Percentiles rank a stretch among this genome's conserved stretches.
Conservation (phyloP, 768 basidiomycete genomes). For the Candolleomyces efflorescens region DNA sequence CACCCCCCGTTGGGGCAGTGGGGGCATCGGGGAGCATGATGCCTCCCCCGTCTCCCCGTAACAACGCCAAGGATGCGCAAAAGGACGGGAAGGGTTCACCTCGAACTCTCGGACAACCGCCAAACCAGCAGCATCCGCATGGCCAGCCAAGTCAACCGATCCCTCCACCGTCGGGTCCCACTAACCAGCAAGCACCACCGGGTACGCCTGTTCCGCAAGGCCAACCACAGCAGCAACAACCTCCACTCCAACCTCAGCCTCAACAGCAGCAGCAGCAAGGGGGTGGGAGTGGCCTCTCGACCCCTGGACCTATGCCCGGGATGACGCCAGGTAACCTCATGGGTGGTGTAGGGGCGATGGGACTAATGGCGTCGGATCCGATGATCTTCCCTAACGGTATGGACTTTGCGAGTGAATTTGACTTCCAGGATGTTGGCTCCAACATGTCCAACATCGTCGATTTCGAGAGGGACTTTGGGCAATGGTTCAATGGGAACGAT, state of each 20-base stretch:
- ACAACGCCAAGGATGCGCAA: constrained; percentile 3
- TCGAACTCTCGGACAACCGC: constrained; percentile 1
- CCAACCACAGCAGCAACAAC: neutral
- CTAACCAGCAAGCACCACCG: neutral
- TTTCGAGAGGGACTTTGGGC: constrained; percentile 71
- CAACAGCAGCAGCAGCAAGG: neutral
- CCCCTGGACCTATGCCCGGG: neutral
- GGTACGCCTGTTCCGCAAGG: neutral
- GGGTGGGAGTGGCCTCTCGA: neutral
- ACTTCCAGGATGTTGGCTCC: constrained; percentile 32
- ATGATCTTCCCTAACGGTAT: constrained; percentile 22
- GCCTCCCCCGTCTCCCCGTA: constrained; percentile 4
- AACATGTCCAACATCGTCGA: constrained; percentile 51
- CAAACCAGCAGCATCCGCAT: constrained; percentile 5
- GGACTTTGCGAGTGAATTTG: constrained; percentile 23
- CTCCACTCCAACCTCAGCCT: no score
- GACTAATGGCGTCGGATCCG: constrained; percentile 7
- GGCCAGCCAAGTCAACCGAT: constrained; percentile 2
- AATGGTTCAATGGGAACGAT: constrained; percentile 53
- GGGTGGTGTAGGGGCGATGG: constrained; percentile 4
- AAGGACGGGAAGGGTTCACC: constrained; percentile 12
- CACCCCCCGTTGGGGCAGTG: constrained; percentile 38
- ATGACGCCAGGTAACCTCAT: neutral
- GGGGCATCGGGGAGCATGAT: constrained; percentile 7
- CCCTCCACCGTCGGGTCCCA: constrained; percentile 3